These are phyloP conservation scores for Microsporum audouinii DNA, from an alignment of 2,329 filamentous ascomycete species.

Conservation along the genomic window DNA sequence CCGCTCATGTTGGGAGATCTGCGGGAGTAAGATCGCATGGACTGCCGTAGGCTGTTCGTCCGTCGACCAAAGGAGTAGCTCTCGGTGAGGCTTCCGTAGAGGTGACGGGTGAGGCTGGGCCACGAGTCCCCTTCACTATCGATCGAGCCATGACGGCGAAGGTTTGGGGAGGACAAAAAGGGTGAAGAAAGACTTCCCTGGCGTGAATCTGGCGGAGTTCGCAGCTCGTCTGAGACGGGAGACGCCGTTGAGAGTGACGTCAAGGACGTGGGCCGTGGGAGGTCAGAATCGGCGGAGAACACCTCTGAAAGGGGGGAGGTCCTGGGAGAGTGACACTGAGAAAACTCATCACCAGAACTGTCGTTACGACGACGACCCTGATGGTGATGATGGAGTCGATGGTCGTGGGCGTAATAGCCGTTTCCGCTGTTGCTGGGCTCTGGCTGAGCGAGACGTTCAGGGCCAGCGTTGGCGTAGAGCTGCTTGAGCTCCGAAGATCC, in stretches of 20 bases:
- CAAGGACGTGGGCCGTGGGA: constrained; percentile 32
- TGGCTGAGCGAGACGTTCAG: neutral
- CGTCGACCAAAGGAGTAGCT: constrained; percentile 26
- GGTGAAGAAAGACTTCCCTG: constrained; percentile 30
- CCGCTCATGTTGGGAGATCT: constrained; percentile 41
- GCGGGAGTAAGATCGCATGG: constrained; percentile 30
- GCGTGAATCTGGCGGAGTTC: constrained; percentile 30
- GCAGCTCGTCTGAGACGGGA: constrained; percentile 29
- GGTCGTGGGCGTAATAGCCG: neutral
- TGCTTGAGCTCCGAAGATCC: neutral
- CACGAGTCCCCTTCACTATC: constrained; percentile 31
- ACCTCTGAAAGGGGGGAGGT: constrained; percentile 8
- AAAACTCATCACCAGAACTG: constrained; percentile 2
- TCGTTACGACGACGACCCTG: neutral
- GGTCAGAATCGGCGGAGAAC: constrained; percentile 17
- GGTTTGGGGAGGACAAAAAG: constrained; percentile 27
- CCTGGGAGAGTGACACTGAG: neutral
- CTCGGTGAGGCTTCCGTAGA: constrained; percentile 26
- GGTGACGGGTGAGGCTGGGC: constrained; percentile 21
- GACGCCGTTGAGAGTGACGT: constrained; percentile 36
- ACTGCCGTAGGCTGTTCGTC: constrained; percentile 24
- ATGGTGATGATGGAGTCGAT: neutral
- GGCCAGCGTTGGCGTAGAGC: neutral
- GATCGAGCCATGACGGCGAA: constrained; percentile 28
- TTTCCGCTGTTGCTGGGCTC: neutral